Conservation (phyloP, 2,329 filamentous ascomycete species). For the Remersonia thermophila region DNA sequence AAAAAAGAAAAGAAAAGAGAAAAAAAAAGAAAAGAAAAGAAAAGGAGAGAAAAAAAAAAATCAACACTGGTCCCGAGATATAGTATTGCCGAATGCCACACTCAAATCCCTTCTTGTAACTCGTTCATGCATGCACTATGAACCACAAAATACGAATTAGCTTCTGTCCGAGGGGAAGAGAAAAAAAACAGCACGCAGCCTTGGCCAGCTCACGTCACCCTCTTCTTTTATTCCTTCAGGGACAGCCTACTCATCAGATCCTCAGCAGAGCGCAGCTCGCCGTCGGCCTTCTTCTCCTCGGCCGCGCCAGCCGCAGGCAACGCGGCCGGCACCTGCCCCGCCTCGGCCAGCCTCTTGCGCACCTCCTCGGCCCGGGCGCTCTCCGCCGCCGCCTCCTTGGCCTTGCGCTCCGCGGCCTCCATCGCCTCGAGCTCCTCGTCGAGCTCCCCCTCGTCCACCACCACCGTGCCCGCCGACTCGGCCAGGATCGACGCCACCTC, state of each 20-base stretch:
- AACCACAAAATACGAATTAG: too few species aligned
- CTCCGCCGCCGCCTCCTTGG: conserved; percentile 34
- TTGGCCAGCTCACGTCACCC: too few species aligned
- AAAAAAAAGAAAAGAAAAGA: too few species aligned
- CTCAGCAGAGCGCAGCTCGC: conserved; percentile 10
- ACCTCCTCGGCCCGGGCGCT: conserved; percentile 36
- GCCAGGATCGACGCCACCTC: conserved; percentile 70
- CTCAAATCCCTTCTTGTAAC: too few species aligned
- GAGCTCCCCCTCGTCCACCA: conserved; percentile 68
- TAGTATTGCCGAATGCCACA: too few species aligned
- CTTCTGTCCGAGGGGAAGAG: too few species aligned
- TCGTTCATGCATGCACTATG: too few species aligned
- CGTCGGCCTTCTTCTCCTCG: conserved; percentile 21
- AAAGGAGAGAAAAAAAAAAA: too few species aligned
- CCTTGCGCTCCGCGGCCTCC: conserved; percentile 45
- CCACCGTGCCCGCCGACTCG: conserved; percentile 38
- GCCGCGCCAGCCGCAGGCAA: background rate
- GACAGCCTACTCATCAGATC: conserved; percentile 26
- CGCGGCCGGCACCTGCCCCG: conserved; percentile 25
- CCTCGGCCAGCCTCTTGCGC: conserved; percentile 35
- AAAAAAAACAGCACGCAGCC: too few species aligned
- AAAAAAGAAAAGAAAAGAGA: too few species aligned
- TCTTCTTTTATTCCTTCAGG: conserved; percentile 21
- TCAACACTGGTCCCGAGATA: too few species aligned
- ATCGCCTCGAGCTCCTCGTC: conserved; percentile 77